phyloP scores from a whole-genome alignment of 179 eudicot species.

The Pouteria campechiana region DNA sequence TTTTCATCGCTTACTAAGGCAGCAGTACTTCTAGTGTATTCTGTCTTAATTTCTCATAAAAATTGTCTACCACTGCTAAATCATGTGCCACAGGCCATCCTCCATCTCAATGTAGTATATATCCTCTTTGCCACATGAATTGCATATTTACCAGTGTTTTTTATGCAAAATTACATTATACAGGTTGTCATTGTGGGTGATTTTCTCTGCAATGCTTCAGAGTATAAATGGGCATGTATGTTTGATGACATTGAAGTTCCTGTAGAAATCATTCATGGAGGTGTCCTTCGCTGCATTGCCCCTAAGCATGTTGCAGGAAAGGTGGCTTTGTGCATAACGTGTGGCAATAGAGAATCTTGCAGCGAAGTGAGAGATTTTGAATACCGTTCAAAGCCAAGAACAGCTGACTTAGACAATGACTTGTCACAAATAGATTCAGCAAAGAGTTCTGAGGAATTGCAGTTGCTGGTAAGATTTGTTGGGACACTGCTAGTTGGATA shows the following conservation, averaged over 20 bases:
- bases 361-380: conserved; percentile 92
- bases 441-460: conserved; percentile 54
- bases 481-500: conserved; percentile 56
- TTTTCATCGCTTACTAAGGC: not conserved
- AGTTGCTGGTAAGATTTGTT: conserved; percentile 65
- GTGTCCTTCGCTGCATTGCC: conserved; percentile 73
- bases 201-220: conserved; percentile 60
- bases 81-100: too few species aligned
- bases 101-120: too few species aligned
- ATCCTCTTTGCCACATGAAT: too few species aligned
- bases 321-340: conserved; percentile 63
- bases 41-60: not conserved
- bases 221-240: conserved; percentile 66
- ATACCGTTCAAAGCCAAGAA: conserved; percentile 35
- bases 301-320: conserved; percentile 74
- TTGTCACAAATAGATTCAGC: conserved; percentile 23
- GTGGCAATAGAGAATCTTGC: conserved; percentile 65
- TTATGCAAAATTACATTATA: conserved; percentile 5
- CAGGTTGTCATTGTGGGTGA: conserved; percentile 86
- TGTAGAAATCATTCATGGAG: conserved; percentile 60
- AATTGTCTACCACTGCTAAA: too few species aligned
- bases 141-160: not conserved
- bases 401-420: conserved; percentile 16
- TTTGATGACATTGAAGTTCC: conserved; percentile 88
- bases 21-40: too few species aligned